A percentile compares a stretch with the other conserved stretches of the same genome.
Evolutionary conservation across 2,329 filamentous ascomycete species (phyloP).

Genomic region (Cladophialophora exuberans): DNA sequence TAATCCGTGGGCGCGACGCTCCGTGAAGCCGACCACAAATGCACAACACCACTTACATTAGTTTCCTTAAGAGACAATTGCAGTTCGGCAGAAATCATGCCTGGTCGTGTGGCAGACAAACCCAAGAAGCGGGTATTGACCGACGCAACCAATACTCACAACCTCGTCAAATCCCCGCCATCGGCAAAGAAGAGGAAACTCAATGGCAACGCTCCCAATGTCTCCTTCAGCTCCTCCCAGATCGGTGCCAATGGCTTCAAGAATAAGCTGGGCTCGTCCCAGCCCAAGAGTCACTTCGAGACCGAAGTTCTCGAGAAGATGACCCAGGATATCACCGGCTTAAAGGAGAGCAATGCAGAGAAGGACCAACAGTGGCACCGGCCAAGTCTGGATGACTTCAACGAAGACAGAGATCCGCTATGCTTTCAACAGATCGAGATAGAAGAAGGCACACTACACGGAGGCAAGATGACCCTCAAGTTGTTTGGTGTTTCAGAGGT

Average conservation of each 20-base stretch:
- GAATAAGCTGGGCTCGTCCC: slow-evolving; percentile 68
- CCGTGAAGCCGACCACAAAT: too few relatives aligned
- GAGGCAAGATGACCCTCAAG: slow-evolving; percentile 78
- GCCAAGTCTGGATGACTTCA: slow-evolving; percentile 63
- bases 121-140: slow-evolving; percentile 75
- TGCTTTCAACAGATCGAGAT: slow-evolving; percentile 94
- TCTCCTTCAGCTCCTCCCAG: slow-evolving; percentile 66
- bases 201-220: slow-evolving; percentile 56
- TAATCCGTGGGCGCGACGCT: neutral
- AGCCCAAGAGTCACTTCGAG: slow-evolving; percentile 89
- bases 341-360: slow-evolving; percentile 86
- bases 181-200: slow-evolving; percentile 82
- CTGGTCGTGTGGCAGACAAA: slow-evolving; percentile 25
- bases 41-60: too few relatives aligned
- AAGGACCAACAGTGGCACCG: slow-evolving; percentile 91
- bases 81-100: too few relatives aligned
- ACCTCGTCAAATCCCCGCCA: slow-evolving; percentile 56
- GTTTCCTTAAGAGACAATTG: neutral
- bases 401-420: slow-evolving; percentile 69
- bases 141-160: slow-evolving; percentile 68
- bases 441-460: slow-evolving; percentile 82
- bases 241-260: slow-evolving; percentile 58
- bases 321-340: slow-evolving; percentile 84
- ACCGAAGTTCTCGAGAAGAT: slow-evolving; percentile 93
- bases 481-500: slow-evolving; percentile 90